Evolutionary conservation across 2,329 filamentous ascomycete genomes (phyloP).

Genomic region (Macrophomina pseudophaseolina): DNA sequence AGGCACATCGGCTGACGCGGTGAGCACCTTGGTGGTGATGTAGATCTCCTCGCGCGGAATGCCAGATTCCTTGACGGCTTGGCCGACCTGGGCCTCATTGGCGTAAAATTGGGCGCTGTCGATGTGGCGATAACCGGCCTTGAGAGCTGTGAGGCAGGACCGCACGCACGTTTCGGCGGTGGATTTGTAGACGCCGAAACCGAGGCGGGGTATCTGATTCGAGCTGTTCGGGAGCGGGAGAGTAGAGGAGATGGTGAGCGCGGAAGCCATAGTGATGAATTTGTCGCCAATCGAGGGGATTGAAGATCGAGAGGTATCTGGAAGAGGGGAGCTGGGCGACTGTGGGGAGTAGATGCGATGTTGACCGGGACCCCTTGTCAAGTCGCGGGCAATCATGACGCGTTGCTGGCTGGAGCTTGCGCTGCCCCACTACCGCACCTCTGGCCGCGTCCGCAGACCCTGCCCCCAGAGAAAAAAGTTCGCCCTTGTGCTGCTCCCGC

Average conservation of each 20-base stretch:
- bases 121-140: slow-evolving; percentile 66
- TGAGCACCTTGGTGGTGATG: slow-evolving; percentile 72
- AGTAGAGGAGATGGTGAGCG: slow-evolving; percentile 53
- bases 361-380: not conserved
- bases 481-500: slow-evolving; percentile 4
- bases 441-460: not conserved
- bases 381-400: slow-evolving; percentile 17
- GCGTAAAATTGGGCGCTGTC: slow-evolving; percentile 73
- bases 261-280: slow-evolving; percentile 26
- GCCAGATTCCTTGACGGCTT: slow-evolving; percentile 63
- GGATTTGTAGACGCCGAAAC: slow-evolving; percentile 74
- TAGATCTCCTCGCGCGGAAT: slow-evolving; percentile 66
- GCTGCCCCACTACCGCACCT: not conserved
- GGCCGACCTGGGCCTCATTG: slow-evolving; percentile 71
- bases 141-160: slow-evolving; percentile 64
- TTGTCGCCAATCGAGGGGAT: not conserved
- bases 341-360: not conserved
- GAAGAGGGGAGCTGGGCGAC: not conserved
- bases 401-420: not conserved
- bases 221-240: slow-evolving; percentile 57
- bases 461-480: slow-evolving; percentile 16
- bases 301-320: not conserved
- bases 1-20: slow-evolving; percentile 58
- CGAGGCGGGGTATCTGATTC: slow-evolving; percentile 66
- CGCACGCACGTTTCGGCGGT: slow-evolving; percentile 58